Conservation (phyloP, 73 alveolate species). For the Durusdinium trenchii region DNA sequence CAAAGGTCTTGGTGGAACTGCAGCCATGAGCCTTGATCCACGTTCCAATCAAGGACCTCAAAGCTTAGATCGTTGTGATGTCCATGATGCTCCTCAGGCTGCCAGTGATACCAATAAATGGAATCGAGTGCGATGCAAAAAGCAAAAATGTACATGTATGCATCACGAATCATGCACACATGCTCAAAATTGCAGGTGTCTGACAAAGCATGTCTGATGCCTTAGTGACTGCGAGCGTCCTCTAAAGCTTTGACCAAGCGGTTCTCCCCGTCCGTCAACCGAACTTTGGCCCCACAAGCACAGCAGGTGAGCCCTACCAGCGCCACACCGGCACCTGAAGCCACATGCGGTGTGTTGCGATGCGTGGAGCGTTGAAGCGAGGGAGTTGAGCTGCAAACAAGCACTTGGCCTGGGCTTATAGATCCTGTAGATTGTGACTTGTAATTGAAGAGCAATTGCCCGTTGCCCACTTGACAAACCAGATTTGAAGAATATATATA, state of each 20-base stretch:
- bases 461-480: too few species aligned
- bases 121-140: too few species aligned
- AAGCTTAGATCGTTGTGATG: slow-evolving; percentile 14
- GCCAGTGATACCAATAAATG: too few species aligned
- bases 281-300: slow-evolving; percentile 50
- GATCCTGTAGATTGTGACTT: too few species aligned
- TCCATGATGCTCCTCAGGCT: slow-evolving; percentile 40
- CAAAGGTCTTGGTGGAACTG: not conserved
- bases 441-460: too few species aligned
- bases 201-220: not conserved
- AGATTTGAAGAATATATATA: too few species aligned
- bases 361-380: not conserved
- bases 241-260: slow-evolving; percentile 58
- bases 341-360: not conserved
- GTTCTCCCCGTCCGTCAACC: slow-evolving; percentile 21
- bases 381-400: not conserved
- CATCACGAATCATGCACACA: too few species aligned
- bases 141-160: too few species aligned
- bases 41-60: slow-evolving; percentile 69
- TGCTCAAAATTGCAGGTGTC: too few species aligned
- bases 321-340: slow-evolving; percentile 61
- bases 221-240: not conserved
- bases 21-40: slow-evolving; percentile 11
- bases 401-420: too few species aligned
- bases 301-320: slow-evolving; percentile 57